These are phyloP conservation scores for Neckera pumila DNA, from an alignment of 225 moss, liverwort and hornwort genomes.

Conservation along the genomic window DNA sequence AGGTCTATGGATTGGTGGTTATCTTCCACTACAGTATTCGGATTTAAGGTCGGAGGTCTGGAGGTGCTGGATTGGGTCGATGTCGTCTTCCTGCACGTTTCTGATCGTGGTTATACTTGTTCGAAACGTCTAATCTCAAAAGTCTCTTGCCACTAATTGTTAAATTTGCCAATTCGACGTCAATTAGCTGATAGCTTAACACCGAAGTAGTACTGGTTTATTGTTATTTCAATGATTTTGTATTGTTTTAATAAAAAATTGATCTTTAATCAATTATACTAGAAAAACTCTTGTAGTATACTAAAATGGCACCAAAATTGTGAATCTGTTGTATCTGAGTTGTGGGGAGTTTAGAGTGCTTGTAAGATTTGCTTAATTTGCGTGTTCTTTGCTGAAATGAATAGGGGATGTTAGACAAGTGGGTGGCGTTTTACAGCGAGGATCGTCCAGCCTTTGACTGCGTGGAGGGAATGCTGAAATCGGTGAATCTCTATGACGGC, in stretches of 20 bases:
- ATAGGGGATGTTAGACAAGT: slow-evolving; percentile 62
- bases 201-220: background rate
- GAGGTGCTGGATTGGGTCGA: background rate
- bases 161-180: background rate
- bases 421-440: slow-evolving; percentile 49
- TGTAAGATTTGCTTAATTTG: background rate
- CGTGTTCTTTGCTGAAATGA: background rate
- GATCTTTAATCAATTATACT: background rate
- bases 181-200: background rate
- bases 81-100: background rate
- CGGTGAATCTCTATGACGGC: slow-evolving; percentile 43
- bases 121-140: background rate
- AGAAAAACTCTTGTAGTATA: too few species aligned
- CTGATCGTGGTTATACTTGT: background rate
- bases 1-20: background rate
- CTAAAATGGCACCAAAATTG: background rate
- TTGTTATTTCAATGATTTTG: background rate
- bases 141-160: background rate
- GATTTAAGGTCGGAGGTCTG: background rate
- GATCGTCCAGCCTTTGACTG: slow-evolving; percentile 48
- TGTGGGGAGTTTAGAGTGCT: background rate
- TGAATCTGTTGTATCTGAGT: background rate
- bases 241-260: background rate
- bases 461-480: slow-evolving; percentile 67
- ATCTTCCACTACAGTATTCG: background rate